These are phyloP conservation scores for Backusella macrospora DNA, from an alignment of 192 early-diverging fungal species.

Conservation along the genomic window DNA sequence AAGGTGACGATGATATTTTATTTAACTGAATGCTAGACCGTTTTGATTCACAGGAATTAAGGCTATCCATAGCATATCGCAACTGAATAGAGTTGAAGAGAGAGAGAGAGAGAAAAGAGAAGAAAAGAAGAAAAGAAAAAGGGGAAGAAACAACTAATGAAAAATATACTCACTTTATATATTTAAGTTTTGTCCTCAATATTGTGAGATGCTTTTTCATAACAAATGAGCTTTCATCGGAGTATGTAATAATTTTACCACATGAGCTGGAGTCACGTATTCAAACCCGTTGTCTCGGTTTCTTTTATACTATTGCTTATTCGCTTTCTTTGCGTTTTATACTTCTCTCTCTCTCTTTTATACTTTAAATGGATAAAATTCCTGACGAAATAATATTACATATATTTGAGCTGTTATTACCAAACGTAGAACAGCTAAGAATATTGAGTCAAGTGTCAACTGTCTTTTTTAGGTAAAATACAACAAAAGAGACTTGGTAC, in stretches of 20 bases:
- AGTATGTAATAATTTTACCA: neutral
- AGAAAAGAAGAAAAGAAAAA: neutral
- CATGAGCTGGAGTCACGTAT: constrained; percentile 3
- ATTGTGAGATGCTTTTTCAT: too few relatives aligned
- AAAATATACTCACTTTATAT: neutral
- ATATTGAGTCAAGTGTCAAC: constrained; percentile 14
- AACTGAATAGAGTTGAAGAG: constrained; percentile 9
- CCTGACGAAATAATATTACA: constrained; percentile 33
- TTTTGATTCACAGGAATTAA: neutral
- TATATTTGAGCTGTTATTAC: constrained; percentile 16
- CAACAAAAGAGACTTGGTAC: neutral
- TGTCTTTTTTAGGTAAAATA: constrained; percentile 19
- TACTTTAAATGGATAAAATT: constrained; percentile 24
- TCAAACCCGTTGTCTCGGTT: neutral
- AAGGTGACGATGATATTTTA: constrained; percentile 21
- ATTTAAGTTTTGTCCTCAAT: too few relatives aligned
- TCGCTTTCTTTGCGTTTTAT: neutral
- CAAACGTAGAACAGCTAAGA: constrained; percentile 14
- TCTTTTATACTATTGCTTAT: neutral
- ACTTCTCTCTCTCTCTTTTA: neutral
- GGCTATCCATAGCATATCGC: constrained; percentile 14
- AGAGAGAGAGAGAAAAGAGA: neutral
- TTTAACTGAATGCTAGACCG: constrained; percentile 10
- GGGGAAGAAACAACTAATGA: neutral
- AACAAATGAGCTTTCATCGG: neutral